These are phyloP conservation scores for Cornus kousa DNA, from an alignment of 148 eudicot species.

Conservation along the genomic window DNA sequence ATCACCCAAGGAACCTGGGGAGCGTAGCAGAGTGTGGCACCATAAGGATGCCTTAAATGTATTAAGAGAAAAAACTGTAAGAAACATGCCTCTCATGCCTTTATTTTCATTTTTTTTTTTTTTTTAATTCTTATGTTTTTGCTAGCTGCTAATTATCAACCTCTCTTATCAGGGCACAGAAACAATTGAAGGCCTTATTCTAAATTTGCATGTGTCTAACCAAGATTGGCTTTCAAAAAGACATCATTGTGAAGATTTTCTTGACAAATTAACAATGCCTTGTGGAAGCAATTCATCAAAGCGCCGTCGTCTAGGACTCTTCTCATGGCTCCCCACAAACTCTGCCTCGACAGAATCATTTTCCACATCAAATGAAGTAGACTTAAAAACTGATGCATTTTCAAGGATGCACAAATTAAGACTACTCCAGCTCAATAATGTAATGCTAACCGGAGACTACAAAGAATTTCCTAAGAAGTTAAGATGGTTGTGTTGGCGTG, in stretches of 20 bases:
- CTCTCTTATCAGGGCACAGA: not conserved
- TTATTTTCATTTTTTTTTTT: too few species aligned
- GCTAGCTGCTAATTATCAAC: not conserved
- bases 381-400: not conserved
- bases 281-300: not conserved
- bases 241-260: too few species aligned
- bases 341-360: too few species aligned
- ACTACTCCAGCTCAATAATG: not conserved
- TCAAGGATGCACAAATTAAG: not conserved
- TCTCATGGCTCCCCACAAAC: too few species aligned
- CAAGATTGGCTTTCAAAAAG: too few species aligned
- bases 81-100: not conserved
- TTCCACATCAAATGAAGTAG: too few species aligned
- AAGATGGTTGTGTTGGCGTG: not conserved
- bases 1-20: slow-evolving; percentile 1
- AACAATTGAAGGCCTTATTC: not conserved
- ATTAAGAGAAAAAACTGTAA: not conserved
- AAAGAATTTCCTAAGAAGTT: not conserved
- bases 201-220: not conserved
- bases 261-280: too few species aligned
- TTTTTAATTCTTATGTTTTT: not conserved
- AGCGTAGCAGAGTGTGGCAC: not conserved
- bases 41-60: not conserved
- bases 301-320: not conserved
- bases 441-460: not conserved